These are phyloP conservation scores for Coelastrella sp. DNA, from an alignment of 139 green algal genomes.

Conservation along the genomic window DNA sequence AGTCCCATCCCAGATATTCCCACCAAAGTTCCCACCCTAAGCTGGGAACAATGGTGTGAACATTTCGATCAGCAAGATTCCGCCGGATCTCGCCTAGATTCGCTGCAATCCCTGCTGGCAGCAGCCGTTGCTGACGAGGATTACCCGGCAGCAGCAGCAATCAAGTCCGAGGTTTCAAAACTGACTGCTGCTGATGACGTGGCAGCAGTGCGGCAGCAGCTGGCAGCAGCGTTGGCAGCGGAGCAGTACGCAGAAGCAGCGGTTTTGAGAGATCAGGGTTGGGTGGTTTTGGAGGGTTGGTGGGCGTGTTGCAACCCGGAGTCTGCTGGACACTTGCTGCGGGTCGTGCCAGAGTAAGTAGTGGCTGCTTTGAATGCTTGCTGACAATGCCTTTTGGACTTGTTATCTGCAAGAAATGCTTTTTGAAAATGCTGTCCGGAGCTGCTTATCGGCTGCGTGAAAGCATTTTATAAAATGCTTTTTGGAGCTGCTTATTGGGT, in stretches of 20 bases:
- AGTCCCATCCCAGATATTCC: background rate
- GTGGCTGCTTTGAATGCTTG: conserved; percentile 41
- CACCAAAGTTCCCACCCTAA: background rate
- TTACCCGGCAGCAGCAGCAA: conserved; percentile 45
- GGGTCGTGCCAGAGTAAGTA: conserved; percentile 67
- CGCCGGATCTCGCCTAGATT: background rate
- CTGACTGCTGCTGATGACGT: conserved; percentile 57
- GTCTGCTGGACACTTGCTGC: conserved; percentile 80
- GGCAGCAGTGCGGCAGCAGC: conserved; percentile 42
- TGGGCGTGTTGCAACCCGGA: conserved; percentile 73
- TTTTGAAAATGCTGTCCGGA: too few species aligned
- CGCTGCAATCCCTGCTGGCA: conserved; percentile 7
- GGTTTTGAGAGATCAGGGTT: conserved; percentile 72
- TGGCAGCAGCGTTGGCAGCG: conserved; percentile 65
- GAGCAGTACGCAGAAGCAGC: conserved; percentile 83
- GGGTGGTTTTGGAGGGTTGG: conserved; percentile 78
- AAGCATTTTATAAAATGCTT: too few species aligned
- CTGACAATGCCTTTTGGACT: background rate
- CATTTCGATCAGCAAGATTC: conserved; percentile 41
- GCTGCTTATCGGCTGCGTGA: too few species aligned
- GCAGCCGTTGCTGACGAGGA: conserved; percentile 53
- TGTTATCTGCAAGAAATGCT: too few species aligned
- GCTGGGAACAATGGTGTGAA: conserved; percentile 16
- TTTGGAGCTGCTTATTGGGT: too few species aligned
- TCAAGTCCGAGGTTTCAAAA: conserved; percentile 42